These are phyloP conservation scores for Truncatella angustata DNA, from an alignment of 2,329 filamentous ascomycete genomes.

Conservation along the genomic window DNA sequence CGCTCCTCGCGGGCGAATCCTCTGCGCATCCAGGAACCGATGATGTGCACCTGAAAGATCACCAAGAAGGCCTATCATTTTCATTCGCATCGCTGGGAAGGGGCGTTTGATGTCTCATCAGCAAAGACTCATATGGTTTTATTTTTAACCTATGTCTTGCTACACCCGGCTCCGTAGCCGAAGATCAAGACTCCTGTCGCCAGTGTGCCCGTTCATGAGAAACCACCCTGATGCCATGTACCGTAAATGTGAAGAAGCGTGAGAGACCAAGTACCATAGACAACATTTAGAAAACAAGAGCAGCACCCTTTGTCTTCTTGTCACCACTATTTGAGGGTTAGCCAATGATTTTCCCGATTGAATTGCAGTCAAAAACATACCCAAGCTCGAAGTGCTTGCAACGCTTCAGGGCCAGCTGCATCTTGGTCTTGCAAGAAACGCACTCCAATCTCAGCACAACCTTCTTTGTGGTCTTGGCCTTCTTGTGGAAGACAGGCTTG, in stretches of 20 bases:
- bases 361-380: slow-evolving; percentile 54
- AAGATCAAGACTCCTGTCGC: slow-evolving; percentile 42
- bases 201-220: slow-evolving; percentile 35
- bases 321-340: slow-evolving; percentile 74
- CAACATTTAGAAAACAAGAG: slow-evolving; percentile 93
- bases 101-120: slow-evolving; percentile 14
- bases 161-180: slow-evolving; percentile 31
- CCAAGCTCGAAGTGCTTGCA: slow-evolving; percentile 99
- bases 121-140: slow-evolving; percentile 21
- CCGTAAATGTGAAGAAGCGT: slow-evolving; percentile 38
- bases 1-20: no score
- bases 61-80: no score
- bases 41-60: no score
- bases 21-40: no score
- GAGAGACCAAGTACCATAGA: slow-evolving; percentile 34
- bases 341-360: slow-evolving; percentile 22
- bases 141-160: slow-evolving; percentile 20
- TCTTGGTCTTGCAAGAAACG: slow-evolving; percentile 97
- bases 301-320: slow-evolving; percentile 99
- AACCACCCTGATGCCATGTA: slow-evolving; percentile 46
- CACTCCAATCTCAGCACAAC: slow-evolving; percentile 98
- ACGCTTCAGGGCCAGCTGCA: slow-evolving; percentile 96
- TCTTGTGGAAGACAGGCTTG: slow-evolving; percentile 99
- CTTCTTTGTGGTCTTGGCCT: slow-evolving; percentile 99
- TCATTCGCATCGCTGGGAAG: no score